Percentiles rank a stretch among this genome's conserved stretches.
These are phyloP conservation scores for Neoboletus subvelutipes DNA, from an alignment of 768 basidiomycete species.

Conservation along the genomic window DNA sequence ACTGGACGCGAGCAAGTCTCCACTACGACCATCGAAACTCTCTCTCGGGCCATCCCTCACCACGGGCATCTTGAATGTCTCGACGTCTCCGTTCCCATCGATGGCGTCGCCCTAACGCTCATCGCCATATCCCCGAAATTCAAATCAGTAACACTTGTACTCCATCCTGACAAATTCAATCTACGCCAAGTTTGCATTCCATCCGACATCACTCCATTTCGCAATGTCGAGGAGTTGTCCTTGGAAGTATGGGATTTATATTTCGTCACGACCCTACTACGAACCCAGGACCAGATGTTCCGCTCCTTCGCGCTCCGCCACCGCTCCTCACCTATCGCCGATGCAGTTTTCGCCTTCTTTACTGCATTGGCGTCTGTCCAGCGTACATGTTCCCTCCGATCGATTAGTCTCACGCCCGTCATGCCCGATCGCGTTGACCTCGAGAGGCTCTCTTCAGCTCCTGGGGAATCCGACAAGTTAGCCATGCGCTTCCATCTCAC, in stretches of 20 bases:
- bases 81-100: not conserved
- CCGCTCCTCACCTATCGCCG: not conserved
- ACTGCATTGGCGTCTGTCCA: not conserved
- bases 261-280: conserved; percentile 1
- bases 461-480: not conserved
- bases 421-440: not conserved
- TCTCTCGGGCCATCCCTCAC: not conserved
- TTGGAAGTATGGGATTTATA: not conserved
- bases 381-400: not conserved
- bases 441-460: no score
- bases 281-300: not conserved
- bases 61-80: not conserved
- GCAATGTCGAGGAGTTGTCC: not conserved
- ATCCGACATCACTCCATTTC: not conserved
- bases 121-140: not conserved
- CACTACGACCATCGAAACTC: not conserved
- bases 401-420: not conserved
- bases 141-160: not conserved
- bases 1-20: not conserved
- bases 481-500: not conserved
- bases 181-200: not conserved
- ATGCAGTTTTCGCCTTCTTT: not conserved
- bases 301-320: not conserved
- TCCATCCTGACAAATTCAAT: not conserved
- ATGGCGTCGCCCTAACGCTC: not conserved